Percentiles rank a stretch among this genome's conserved stretches.
These are phyloP conservation scores for Debaryomycetaceae sp. DNA, from an alignment of 1,139 yeast genomes.

Conservation along the genomic window DNA sequence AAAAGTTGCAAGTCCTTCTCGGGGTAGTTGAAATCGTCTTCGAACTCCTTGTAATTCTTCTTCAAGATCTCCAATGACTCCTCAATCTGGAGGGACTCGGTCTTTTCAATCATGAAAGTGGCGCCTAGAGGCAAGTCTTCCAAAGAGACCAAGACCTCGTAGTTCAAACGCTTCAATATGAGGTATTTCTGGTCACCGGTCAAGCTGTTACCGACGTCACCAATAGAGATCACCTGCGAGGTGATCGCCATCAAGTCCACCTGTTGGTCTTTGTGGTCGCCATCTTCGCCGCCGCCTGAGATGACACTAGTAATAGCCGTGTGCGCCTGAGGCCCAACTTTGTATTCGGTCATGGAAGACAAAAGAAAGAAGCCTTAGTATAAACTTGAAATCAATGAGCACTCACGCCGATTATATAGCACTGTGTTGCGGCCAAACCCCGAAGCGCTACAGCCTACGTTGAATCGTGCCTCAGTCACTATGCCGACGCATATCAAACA, in stretches of 20 bases:
- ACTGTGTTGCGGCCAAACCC: no score
- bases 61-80: conserved; percentile 40
- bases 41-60: conserved; percentile 36
- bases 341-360: no score
- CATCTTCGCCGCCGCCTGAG: neutral
- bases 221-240: conserved; percentile 19
- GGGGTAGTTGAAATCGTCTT: conserved; percentile 49
- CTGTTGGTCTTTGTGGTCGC: conserved; percentile 16
- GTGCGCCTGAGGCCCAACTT: no score
- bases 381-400: no score
- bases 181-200: conserved; percentile 22
- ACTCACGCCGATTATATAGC: no score
- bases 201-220: conserved; percentile 19
- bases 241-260: conserved; percentile 19
- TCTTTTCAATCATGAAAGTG: conserved; percentile 35
- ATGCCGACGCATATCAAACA: no score
- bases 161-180: conserved; percentile 23
- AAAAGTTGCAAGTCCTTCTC: conserved; percentile 24
- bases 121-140: conserved; percentile 31
- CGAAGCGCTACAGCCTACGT: no score
- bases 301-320: conserved; percentile 3
- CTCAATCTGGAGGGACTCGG: conserved; percentile 28
- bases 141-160: conserved; percentile 19
- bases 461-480: no score
- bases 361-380: no score